Evolutionary conservation across 768 basidiomycete genomes (phyloP), one percentile per base, ranked within the genome.

Genomic region (Coprinopsis marcescibilis): DNA sequence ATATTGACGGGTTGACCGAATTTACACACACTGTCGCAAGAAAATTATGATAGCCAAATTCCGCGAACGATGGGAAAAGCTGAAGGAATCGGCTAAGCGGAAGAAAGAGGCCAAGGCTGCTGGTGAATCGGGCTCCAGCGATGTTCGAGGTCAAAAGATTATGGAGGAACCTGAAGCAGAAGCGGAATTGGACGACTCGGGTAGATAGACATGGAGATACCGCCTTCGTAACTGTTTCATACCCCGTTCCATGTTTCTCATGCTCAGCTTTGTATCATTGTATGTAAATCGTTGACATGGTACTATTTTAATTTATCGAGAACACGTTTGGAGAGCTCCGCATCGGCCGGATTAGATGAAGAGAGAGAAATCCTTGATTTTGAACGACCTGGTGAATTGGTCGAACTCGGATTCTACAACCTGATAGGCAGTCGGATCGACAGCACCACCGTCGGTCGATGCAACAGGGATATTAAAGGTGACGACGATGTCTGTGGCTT

Each of bases 61-160:
- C 65, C 78, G 85, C 21, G 89, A 91, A 65, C 75, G 87, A 32
- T 92, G 89, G 89, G 86, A 88, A 60, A 90, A 89, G 62, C 68
- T 92, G 47, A 92, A 92, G 60, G 90, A 92, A 57, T 85, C 85
- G 21, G 85, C 88, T 6, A 89, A 83, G 63, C 80, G 85, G 50
- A 90, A 91, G 68, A 87, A 89, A 61, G 85, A 87, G 57, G 82
- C 81, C 12, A 80, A 79, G 44, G 76, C 72, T 1, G 76, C 75
- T 7, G 72, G 73, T 14, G 75, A 72, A 17, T 6, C 26, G 4
- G 24, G 26, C 7, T 14, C 68, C 66, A 14, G 60, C 71, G 55
- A 64, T 66, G 30, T 55, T 68, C 19, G 63, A 67, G 24, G 71
- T 82, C 33, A 72, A 78, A 51, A 84, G 41, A 92, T 91, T 45